Percentiles rank a stretch among this genome's conserved stretches.
Conservation (phyloP, 257 asterid species). For the Nicotiana knightiana region DNA sequence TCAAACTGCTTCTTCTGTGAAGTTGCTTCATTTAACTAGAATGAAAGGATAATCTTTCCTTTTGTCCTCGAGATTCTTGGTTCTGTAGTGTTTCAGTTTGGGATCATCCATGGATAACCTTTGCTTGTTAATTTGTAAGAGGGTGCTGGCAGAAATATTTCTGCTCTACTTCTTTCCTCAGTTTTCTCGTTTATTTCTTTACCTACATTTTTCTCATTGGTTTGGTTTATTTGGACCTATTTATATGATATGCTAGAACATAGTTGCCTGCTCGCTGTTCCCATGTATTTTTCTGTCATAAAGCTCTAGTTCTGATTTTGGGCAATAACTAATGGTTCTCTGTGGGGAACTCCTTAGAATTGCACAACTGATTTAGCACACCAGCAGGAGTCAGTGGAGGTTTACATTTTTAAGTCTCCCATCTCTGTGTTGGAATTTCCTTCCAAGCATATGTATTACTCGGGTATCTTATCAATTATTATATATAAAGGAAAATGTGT, state of each 20-base stretch:
- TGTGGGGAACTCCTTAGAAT: not conserved
- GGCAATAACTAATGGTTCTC: not conserved
- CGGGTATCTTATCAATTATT: slow-evolving; percentile 46
- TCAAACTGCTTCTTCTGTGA: not conserved
- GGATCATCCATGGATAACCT: not conserved
- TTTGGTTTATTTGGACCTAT: not conserved
- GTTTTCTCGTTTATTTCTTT: not conserved
- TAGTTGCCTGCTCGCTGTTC: not conserved
- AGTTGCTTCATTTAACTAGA: not conserved
- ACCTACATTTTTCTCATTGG: not conserved
- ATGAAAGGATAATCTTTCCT: not conserved
- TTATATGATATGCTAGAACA: not conserved
- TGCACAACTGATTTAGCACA: slow-evolving; percentile 8
- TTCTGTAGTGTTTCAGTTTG: not conserved
- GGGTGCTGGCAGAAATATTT: not conserved
- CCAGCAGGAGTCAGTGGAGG: slow-evolving; percentile 19
- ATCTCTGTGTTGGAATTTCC: slow-evolving; percentile 23
- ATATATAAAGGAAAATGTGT: slow-evolving; percentile 51
- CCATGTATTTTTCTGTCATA: not conserved
- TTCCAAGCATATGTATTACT: slow-evolving; percentile 40
- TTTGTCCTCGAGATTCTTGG: not conserved
- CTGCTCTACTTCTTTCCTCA: not conserved
- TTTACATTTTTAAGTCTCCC: slow-evolving; percentile 26
- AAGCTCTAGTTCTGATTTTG: not conserved
- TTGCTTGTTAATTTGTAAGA: not conserved